A percentile compares a stretch with the other conserved stretches of the same genome.
Conservation (phyloP, 2,329 filamentous ascomycete genomes). For the Xylariaceae sp. region DNA sequence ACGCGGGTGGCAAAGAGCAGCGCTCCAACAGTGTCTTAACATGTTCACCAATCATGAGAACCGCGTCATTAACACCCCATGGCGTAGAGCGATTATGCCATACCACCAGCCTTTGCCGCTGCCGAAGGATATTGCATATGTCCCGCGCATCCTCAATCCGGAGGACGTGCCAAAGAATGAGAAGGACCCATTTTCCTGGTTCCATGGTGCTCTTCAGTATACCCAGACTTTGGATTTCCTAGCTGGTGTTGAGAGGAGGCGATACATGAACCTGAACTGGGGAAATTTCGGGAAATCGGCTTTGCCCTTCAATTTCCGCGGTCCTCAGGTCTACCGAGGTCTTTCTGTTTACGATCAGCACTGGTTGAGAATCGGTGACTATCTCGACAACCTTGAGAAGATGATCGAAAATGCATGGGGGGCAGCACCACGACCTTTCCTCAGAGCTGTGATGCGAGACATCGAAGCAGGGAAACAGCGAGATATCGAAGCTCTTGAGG, state of each 20-base stretch:
- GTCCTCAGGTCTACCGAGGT: constrained; percentile 27
- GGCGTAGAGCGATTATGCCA: constrained; percentile 37
- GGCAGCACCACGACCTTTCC: constrained; percentile 23
- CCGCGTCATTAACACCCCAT: constrained; percentile 32
- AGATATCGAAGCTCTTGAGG: constrained; percentile 7
- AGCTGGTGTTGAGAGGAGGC: constrained; percentile 21
- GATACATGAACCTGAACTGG: constrained; percentile 21
- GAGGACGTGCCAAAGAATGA: constrained; percentile 7
- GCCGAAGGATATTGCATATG: constrained; percentile 23
- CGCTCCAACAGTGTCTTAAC: constrained; percentile 41
- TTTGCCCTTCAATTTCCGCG: constrained; percentile 29
- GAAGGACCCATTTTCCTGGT: constrained; percentile 31
- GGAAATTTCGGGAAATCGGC: constrained; percentile 19
- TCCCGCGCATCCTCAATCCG: constrained; percentile 17
- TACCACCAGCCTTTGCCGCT: constrained; percentile 21
- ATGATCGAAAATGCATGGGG: constrained; percentile 17
- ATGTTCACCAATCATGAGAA: constrained; percentile 38
- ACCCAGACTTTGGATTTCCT: constrained; percentile 20
- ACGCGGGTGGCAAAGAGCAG: constrained; percentile 43
- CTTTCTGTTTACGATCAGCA: constrained; percentile 28
- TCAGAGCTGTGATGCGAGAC: constrained; percentile 27
- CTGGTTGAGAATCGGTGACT: constrained; percentile 27
- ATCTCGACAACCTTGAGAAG: constrained; percentile 24
- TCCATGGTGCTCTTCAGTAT: constrained; percentile 28
- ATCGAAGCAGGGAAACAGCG: constrained; percentile 22